phyloP scores from a whole-genome alignment of 257 asterid species.

The Solanum piurae region DNA sequence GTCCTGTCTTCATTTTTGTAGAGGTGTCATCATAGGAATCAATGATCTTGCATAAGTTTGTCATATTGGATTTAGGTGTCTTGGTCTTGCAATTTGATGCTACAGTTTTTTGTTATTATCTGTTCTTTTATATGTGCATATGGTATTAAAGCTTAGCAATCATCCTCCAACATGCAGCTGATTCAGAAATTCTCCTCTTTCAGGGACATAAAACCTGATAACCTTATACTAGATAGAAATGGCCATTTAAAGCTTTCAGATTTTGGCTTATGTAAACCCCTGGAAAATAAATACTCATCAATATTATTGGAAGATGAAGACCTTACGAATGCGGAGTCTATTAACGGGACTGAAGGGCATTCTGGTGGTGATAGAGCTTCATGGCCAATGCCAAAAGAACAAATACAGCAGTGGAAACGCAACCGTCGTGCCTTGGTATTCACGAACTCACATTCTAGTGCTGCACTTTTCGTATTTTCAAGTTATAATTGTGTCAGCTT shows the following conservation, averaged over 20 bases:
- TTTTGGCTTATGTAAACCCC: conserved; percentile 55
- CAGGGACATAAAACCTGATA: conserved; percentile 97
- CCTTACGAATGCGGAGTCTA: conserved; percentile 38
- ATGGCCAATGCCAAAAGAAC: conserved; percentile 97
- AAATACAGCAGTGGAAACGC: conserved; percentile 85
- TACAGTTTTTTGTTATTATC: background rate
- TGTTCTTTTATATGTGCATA: background rate
- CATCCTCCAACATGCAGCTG: conserved; percentile 24
- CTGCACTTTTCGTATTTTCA: background rate
- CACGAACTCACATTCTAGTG: background rate
- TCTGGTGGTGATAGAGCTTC: conserved; percentile 42
- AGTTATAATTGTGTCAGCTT: background rate
- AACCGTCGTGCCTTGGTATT: conserved; percentile 91
- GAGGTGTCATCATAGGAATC: background rate
- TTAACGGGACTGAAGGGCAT: conserved; percentile 23
- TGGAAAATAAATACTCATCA: conserved; percentile 73
- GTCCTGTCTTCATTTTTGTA: background rate
- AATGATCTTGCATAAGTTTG: background rate
- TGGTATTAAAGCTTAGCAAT: conserved; percentile 10
- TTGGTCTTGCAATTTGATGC: background rate
- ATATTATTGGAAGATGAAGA: conserved; percentile 69
- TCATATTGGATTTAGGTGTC: background rate
- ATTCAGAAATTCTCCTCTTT: conserved; percentile 4
- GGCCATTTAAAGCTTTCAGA: conserved; percentile 95
- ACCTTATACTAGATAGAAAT: conserved; percentile 78